Base-by-base conservation (phyloP, 164 flowering plant species). In the Paratinospora sagittata region DNA sequence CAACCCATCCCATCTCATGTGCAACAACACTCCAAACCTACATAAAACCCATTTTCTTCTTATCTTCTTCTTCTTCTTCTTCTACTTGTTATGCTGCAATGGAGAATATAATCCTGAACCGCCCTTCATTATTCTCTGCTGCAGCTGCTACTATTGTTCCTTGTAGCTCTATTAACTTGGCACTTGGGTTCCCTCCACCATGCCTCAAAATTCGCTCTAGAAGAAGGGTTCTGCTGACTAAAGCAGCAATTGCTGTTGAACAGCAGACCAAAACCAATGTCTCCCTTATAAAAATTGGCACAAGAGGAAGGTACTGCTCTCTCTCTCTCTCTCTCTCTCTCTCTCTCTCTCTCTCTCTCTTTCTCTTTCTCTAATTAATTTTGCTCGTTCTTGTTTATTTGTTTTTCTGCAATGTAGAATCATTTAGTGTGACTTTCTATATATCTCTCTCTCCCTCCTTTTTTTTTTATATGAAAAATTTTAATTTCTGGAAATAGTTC, bases 281-380 rank as follows among this genome's bases (percentile, higher is more conserved):
- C 30, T 83, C 97, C 0, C 84, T 93, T 10, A 61, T 94, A 13
- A 83, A 83, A 77, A 90, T 94, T 63, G 98, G 98, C 39, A 94
- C 98, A 0, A 72, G 98, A 74, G 98, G 98, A 72, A 92, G 98
- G 97, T 94, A 76, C 41, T 14, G 30, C 41, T 3, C 27, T 65
- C 70, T 63, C 21, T 17, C 30, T 41, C 23, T 9, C 64, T 69
- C n/a, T n/a, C n/a, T n/a, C n/a, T n/a, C n/a, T n/a, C n/a, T n/a
- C n/a, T n/a, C n/a, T n/a, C n/a, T n/a, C n/a, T n/a, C n/a, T n/a
- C n/a, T n/a, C n/a, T n/a, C n/a, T n/a, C n/a, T n/a, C n/a, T n/a
- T n/a, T n/a, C n/a, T n/a, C n/a, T n/a, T n/a, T n/a, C n/a, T n/a
- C n/a, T 43, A 10, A 16, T 67, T 71, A 34, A 37, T 60, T 45